Base-by-base conservation (phyloP, 805 yeast species). In the Spathaspora passalidarum region DNA sequence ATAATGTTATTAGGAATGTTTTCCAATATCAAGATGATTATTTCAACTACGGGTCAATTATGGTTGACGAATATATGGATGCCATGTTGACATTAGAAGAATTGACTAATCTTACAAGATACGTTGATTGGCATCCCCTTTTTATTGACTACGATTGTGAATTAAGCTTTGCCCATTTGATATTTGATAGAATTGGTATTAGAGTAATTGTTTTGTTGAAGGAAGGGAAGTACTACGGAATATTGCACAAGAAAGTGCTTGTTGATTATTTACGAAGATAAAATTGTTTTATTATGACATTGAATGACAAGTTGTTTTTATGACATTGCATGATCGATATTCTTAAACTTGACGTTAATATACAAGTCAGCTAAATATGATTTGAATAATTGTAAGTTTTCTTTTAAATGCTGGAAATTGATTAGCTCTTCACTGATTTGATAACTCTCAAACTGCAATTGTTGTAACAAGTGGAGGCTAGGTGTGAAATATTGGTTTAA, bases 181-280 rank as follows among this genome's bases (percentile, higher is more conserved):
- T 80, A 18, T 80, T 80, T 56, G 73, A 77, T 38, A 72, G 75
- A 51, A 61, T 80, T 26, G 84, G 84, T 1, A 72, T 69, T 32
- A 57, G 83, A 37, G 76, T 78, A 1, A 70, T 78, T 45, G 73
- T 78, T 1, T 57, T 73, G 20, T 51, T 68, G 11, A 68, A 68
- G 42, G 66, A 73, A 23, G 83, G 82, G 10, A 58, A 63, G 44
- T 79, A 69, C 54, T 68, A 68, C 46, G 83, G 83, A 1, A 66
- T 79, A 4, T 58, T 80, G 47, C 82, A 80, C 53, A 77, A 76
- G 57, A 79, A 80, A 57, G 67, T 69, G 37, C 71, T 77, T 50
- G 75, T 80, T 45, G 81, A 77, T 45, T 75, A 56, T 50, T 57
- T 65, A 44, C 51, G 69, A 43, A 49, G 62, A 26, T 49, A 50